Evolutionary conservation across 129 eudicot species (phyloP).

Genomic region (Artemisia tridentata): DNA sequence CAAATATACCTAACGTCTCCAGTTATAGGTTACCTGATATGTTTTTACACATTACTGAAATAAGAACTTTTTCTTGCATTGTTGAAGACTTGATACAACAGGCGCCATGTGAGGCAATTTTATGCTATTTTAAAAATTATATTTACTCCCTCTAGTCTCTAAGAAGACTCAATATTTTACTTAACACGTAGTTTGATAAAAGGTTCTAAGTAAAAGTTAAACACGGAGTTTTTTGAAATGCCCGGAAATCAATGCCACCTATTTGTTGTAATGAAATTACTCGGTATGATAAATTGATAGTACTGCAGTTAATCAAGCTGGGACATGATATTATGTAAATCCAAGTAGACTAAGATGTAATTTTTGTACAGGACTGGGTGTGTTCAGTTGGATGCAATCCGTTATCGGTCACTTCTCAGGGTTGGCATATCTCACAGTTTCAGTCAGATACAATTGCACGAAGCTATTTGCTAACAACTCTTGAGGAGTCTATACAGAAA

Average conservation of each 20-base stretch:
- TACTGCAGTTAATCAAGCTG: too few species aligned
- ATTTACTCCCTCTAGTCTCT: not conserved
- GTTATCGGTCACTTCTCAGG: slow-evolving; percentile 80
- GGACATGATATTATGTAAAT: too few species aligned
- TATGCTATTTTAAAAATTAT: not conserved
- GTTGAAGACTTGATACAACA: too few species aligned
- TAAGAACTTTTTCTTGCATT: too few species aligned
- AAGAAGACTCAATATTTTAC: slow-evolving; percentile 1
- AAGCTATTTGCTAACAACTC: slow-evolving; percentile 83
- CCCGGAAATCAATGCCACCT: not conserved
- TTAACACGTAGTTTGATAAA: too few species aligned
- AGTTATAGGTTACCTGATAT: not conserved
- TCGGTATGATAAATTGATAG: too few species aligned
- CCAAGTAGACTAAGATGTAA: slow-evolving; percentile 14
- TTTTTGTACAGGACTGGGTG: slow-evolving; percentile 74
- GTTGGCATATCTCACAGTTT: slow-evolving; percentile 81
- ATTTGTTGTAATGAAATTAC: not conserved
- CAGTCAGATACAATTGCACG: slow-evolving; percentile 85
- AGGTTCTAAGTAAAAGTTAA: too few species aligned
- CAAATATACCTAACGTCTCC: not conserved
- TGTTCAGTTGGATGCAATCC: slow-evolving; percentile 98
- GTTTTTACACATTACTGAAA: too few species aligned
- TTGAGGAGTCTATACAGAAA: slow-evolving; percentile 89
- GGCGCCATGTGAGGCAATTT: not conserved
- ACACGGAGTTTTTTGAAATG: too few species aligned